phyloP scores from a whole-genome alignment of 2,329 filamentous ascomycete species.

The Ilyonectria robusta region DNA sequence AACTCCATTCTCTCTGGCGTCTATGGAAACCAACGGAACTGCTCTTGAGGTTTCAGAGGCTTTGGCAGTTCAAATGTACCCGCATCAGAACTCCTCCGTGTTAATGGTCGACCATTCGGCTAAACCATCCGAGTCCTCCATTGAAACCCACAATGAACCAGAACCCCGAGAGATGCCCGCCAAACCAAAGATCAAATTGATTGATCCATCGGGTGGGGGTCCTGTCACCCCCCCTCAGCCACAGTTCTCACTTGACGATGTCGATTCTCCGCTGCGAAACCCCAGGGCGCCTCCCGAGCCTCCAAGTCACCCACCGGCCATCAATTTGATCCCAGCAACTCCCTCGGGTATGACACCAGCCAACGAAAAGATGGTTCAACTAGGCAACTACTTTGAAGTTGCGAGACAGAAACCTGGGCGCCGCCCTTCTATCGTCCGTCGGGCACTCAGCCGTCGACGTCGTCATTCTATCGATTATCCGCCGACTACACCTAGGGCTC shows the following conservation, averaged over 20 bases:
- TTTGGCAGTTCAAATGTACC: conserved; percentile 72
- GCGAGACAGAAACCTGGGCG: conserved; percentile 61
- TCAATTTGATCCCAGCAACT: conserved; percentile 75
- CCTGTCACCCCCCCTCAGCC: conserved; percentile 69
- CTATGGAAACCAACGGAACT: conserved; percentile 74
- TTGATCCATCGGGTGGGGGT: conserved; percentile 54
- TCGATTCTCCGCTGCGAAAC: conserved; percentile 75
- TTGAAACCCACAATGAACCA: conserved; percentile 48
- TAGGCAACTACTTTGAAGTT: conserved; percentile 69
- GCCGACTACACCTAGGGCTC: conserved; percentile 55
- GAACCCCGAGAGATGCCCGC: conserved; percentile 41
- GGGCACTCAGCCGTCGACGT: conserved; percentile 67
- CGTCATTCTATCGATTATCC: conserved; percentile 60
- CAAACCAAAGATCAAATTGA: conserved; percentile 57
- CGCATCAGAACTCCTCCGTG: conserved; percentile 76
- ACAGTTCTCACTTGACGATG: conserved; percentile 63
- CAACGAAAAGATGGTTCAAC: conserved; percentile 64
- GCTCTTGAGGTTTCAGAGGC: conserved; percentile 75
- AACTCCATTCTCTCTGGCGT: conserved; percentile 74
- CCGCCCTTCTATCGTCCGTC: conserved; percentile 66
- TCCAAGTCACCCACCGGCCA: conserved; percentile 57
- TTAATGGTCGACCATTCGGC: conserved; percentile 71
- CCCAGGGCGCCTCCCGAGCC: conserved; percentile 71
- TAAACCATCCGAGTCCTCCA: conserved; percentile 63
- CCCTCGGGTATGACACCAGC: conserved; percentile 72